Evolutionary conservation across 805 yeast genomes (phyloP).

Genomic region (Candida adriatica): DNA sequence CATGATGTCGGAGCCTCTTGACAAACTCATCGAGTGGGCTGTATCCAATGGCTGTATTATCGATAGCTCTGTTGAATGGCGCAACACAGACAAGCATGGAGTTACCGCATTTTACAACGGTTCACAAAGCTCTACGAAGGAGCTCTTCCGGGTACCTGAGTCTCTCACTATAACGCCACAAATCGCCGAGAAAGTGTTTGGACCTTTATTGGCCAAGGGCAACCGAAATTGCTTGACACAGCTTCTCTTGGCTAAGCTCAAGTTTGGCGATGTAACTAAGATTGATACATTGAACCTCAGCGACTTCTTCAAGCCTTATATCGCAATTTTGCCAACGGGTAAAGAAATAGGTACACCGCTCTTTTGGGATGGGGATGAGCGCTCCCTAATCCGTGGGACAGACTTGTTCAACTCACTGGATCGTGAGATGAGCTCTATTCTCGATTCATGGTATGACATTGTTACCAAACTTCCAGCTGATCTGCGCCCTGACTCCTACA

Average conservation of each 20-base stretch:
- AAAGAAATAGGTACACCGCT: slow-evolving; percentile 51
- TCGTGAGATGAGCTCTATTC: slow-evolving; percentile 35
- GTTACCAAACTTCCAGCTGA: slow-evolving; percentile 18
- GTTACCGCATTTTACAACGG: slow-evolving; percentile 25
- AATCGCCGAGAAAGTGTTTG: slow-evolving; percentile 27
- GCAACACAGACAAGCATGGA: slow-evolving; percentile 26
- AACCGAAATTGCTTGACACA: slow-evolving; percentile 22
- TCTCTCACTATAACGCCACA: slow-evolving; percentile 31
- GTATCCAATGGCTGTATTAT: slow-evolving; percentile 31
- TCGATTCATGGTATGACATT: slow-evolving; percentile 52
- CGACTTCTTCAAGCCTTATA: slow-evolving; percentile 34
- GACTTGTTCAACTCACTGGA: slow-evolving; percentile 55
- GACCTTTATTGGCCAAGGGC: slow-evolving; percentile 7
- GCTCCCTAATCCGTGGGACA: slow-evolving; percentile 52
- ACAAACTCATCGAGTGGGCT: slow-evolving; percentile 30
- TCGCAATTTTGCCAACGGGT: slow-evolving; percentile 40
- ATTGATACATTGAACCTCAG: slow-evolving; percentile 8
- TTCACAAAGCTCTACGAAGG: slow-evolving; percentile 6
- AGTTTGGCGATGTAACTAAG: slow-evolving; percentile 26
- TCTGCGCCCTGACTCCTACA: slow-evolving; percentile 13
- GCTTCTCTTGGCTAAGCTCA: slow-evolving; percentile 35
- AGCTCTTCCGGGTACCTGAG: slow-evolving; percentile 34
- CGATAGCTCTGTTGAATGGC: slow-evolving; percentile 29
- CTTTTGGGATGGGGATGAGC: slow-evolving; percentile 53
- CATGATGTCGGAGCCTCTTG: slow-evolving; percentile 4